Percentiles rank a stretch among this genome's conserved stretches.
phyloP scores from a whole-genome alignment of 2,329 filamentous ascomycete species.

The Sphaerulina musiva region DNA sequence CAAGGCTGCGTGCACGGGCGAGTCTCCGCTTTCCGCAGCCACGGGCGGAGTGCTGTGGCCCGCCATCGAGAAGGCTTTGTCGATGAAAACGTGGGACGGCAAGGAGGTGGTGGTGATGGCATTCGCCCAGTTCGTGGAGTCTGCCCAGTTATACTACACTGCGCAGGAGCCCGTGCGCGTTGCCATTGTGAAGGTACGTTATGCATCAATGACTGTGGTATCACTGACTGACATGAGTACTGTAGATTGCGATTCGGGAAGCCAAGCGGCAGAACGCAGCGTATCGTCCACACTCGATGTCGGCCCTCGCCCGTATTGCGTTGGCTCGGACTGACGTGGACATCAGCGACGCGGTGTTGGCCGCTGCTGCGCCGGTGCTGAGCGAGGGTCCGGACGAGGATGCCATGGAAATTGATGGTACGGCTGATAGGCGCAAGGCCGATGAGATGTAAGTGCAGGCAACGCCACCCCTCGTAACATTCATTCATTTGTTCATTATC shows the following conservation, averaged over 20 bases:
- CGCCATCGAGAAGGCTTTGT: slow-evolving; percentile 69
- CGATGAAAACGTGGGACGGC: slow-evolving; percentile 84
- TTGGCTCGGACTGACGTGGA: slow-evolving; percentile 61
- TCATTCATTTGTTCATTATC: neutral
- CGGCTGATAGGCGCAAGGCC: slow-evolving; percentile 20
- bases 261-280: slow-evolving; percentile 83
- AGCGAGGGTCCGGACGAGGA: slow-evolving; percentile 51
- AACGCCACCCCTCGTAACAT: neutral
- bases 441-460: slow-evolving; percentile 26
- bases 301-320: slow-evolving; percentile 66
- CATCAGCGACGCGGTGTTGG: slow-evolving; percentile 60
- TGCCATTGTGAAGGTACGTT: slow-evolving; percentile 58
- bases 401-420: slow-evolving; percentile 62
- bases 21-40: slow-evolving; percentile 50
- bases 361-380: slow-evolving; percentile 58
- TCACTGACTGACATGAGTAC: slow-evolving; percentile 20
- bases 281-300: slow-evolving; percentile 72
- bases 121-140: slow-evolving; percentile 69
- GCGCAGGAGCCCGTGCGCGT: slow-evolving; percentile 55
- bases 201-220: neutral
- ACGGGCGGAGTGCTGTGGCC: slow-evolving; percentile 59
- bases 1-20: slow-evolving; percentile 48
- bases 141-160: slow-evolving; percentile 52
- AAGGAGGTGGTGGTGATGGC: slow-evolving; percentile 80
- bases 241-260: slow-evolving; percentile 69